phyloP scores from a whole-genome alignment of 2,329 filamentous ascomycete genomes.

The Xylaria sp. region DNA sequence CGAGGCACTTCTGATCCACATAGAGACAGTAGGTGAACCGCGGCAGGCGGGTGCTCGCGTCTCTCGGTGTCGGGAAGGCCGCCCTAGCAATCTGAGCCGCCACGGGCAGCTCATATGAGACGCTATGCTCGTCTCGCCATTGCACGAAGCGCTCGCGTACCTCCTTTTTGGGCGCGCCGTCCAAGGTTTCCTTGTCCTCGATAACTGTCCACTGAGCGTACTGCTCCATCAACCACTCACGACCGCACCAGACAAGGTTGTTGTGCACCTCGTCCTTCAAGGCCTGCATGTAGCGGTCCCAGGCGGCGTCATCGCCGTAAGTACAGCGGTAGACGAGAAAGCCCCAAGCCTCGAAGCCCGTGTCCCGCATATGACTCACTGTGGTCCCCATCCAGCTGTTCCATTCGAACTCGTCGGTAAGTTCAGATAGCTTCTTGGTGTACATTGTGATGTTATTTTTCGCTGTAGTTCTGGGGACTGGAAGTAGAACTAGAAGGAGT shows the following conservation, averaged over 20 bases:
- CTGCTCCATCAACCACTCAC: conserved; percentile 16
- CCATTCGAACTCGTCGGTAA: conserved; percentile 18
- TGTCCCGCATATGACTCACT: not conserved
- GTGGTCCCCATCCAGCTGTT: conserved; percentile 8
- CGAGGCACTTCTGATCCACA: conserved; percentile 24
- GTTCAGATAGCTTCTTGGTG: conserved; percentile 14
- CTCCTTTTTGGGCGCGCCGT: conserved; percentile 19
- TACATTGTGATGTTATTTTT: not conserved
- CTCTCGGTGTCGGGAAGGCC: not conserved
- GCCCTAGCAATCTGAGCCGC: not conserved
- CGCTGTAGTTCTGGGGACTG: not conserved
- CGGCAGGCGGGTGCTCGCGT: conserved; percentile 16
- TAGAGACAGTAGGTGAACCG: conserved; percentile 26
- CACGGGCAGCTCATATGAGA: not conserved
- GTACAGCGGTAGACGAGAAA: conserved; percentile 25
- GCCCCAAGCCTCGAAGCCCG: conserved; percentile 17
- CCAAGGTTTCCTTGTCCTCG: conserved; percentile 13
- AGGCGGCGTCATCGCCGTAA: conserved; percentile 23
- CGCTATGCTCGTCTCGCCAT: conserved; percentile 21
- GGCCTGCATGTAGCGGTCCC: conserved; percentile 10
- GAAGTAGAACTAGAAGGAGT: not conserved
- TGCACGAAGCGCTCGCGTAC: conserved; percentile 22
- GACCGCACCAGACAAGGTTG: not conserved
- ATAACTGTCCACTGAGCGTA: conserved; percentile 21
- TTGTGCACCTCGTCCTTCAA: conserved; percentile 12